Conservation (phyloP, 1,284 basidiomycete genomes). For the Stereum hirsutum region DNA sequence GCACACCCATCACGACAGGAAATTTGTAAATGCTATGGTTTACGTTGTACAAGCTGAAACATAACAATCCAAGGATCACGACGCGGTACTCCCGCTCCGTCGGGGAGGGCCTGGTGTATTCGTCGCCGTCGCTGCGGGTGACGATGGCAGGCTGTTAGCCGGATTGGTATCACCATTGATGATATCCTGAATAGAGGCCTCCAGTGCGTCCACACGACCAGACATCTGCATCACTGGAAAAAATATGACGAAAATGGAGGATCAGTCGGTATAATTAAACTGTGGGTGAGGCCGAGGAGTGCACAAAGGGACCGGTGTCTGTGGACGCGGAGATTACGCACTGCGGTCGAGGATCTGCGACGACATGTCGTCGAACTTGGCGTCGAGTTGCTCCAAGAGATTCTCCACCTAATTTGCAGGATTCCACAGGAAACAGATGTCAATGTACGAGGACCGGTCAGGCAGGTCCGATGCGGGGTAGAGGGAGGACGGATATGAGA, state of each 20-base stretch:
- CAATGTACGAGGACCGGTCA: too few relatives aligned
- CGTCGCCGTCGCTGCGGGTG: conserved; percentile 1
- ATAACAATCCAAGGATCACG: conserved; percentile 1
- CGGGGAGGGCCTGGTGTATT: conserved; percentile 2
- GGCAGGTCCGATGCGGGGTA: too few relatives aligned
- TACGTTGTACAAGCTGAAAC: too few relatives aligned
- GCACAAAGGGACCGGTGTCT: neutral
- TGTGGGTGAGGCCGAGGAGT: neutral
- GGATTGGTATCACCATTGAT: conserved; percentile 53
- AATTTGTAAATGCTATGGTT: too few relatives aligned
- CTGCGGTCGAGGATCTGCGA: conserved; percentile 72
- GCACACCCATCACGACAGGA: too few relatives aligned
- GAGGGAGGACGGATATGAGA: too few relatives aligned
- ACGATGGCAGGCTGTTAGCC: conserved; percentile 7
- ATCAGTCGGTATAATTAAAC: conserved; percentile 5
- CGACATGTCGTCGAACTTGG: conserved; percentile 81
- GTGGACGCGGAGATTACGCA: conserved; percentile 26
- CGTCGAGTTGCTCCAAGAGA: conserved; percentile 66
- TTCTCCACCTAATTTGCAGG: conserved; percentile 58
- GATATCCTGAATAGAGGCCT: conserved; percentile 76
- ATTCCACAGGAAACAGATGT: neutral
- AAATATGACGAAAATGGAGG: conserved; percentile 1
- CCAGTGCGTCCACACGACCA: conserved; percentile 70
- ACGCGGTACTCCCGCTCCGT: conserved; percentile 5
- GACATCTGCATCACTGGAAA: conserved; percentile 75